Evolutionary conservation across 1,139 yeast genomes (phyloP).

Genomic region (Kurtzmaniella quercitrusa): DNA sequence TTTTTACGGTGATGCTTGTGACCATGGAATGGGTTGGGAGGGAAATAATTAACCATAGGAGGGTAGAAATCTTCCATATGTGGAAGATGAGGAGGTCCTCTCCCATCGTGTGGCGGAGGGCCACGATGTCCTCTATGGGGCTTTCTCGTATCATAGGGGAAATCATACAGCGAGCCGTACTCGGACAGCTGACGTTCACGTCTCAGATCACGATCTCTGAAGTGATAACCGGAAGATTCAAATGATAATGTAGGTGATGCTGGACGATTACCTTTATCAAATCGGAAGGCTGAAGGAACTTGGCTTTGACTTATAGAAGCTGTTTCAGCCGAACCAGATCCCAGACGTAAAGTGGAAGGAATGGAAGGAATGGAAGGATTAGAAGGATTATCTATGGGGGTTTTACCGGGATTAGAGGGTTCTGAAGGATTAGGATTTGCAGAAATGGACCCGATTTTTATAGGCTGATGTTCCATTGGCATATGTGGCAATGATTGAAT

Average conservation of each 20-base stretch:
- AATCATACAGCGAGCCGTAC: constrained; percentile 5
- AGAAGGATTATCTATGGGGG: neutral
- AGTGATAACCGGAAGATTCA: constrained; percentile 7
- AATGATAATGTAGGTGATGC: constrained; percentile 10
- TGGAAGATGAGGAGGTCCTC: constrained; percentile 6
- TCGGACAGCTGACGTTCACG: constrained; percentile 3
- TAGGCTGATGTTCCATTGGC: neutral
- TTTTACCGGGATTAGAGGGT: neutral
- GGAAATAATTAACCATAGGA: constrained; percentile 4
- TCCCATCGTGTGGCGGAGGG: neutral
- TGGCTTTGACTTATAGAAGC: neutral
- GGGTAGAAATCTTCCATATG: constrained; percentile 2
- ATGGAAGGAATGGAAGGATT: neutral
- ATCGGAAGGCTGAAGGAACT: neutral
- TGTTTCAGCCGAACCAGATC: neutral
- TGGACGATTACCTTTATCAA: constrained; percentile 2
- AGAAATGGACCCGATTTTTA: neutral
- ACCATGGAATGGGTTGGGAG: constrained; percentile 1
- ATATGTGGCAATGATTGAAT: neutral
- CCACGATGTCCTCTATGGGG: neutral
- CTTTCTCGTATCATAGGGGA: constrained; percentile 2
- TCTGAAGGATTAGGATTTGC: neutral
- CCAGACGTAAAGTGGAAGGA: neutral
- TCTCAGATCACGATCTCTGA: neutral
- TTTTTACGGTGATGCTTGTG: constrained; percentile 3